A percentile compares a stretch with the other conserved stretches of the same genome.
phyloP scores from a whole-genome alignment of 139 green algal genomes.

The Edaphochlamys debaryana region DNA sequence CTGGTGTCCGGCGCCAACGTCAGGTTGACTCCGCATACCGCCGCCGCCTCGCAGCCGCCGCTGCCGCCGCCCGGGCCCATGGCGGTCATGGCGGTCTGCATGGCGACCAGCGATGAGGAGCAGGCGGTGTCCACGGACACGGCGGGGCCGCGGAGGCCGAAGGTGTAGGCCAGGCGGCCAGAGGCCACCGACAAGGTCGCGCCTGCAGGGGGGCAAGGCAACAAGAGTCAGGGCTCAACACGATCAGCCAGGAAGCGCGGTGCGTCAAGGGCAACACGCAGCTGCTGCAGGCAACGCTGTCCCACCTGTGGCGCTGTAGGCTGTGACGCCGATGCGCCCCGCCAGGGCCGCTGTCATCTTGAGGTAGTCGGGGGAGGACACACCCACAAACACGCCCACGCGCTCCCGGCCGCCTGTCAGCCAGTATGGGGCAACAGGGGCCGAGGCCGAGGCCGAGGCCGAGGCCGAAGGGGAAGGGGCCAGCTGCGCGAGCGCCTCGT shows the following conservation, averaged over 20 bases:
- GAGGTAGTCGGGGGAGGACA: slow-evolving; percentile 79
- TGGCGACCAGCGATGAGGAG: slow-evolving; percentile 77
- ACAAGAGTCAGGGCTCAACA: neutral
- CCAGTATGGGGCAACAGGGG: too few relatives aligned
- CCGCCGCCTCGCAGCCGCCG: slow-evolving; percentile 25
- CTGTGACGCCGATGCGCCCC: too few relatives aligned
- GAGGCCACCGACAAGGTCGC: slow-evolving; percentile 75
- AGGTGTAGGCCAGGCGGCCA: slow-evolving; percentile 82
- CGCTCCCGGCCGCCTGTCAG: neutral
- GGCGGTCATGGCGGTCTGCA: slow-evolving; percentile 56
- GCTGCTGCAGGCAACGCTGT: too few relatives aligned
- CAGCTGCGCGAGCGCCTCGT: slow-evolving; percentile 30
- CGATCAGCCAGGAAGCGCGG: neutral
- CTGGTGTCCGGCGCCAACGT: slow-evolving; percentile 69
- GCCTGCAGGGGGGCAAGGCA: slow-evolving; percentile 50
- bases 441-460: neutral
- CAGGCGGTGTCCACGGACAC: slow-evolving; percentile 87
- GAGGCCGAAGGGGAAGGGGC: too few relatives aligned
- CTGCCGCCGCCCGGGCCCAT: slow-evolving; percentile 33
- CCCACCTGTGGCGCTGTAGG: slow-evolving; percentile 71
- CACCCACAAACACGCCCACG: slow-evolving; percentile 67
- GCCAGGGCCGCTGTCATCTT: slow-evolving; percentile 59
- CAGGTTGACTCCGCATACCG: slow-evolving; percentile 79
- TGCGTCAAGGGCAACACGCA: neutral
- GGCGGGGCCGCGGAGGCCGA: slow-evolving; percentile 78